Conservation (phyloP, 257 asterid genomes). For the Ilex asprella region DNA sequence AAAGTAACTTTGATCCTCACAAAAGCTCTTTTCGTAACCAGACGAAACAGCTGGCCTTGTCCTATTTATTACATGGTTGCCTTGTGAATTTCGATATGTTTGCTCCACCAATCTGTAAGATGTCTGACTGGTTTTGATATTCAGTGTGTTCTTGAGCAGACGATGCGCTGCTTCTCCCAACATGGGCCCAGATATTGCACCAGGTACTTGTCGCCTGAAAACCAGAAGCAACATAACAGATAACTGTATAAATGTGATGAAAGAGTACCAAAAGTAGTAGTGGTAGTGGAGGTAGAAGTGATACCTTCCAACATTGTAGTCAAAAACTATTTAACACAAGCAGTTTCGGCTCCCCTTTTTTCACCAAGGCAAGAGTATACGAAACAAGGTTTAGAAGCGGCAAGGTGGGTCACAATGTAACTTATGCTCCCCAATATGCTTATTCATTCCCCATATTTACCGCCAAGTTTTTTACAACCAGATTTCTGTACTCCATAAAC, state of each 20-base stretch:
- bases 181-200: slow-evolving; percentile 73
- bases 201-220: slow-evolving; percentile 68
- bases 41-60: slow-evolving; percentile 39
- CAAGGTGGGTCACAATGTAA: no score
- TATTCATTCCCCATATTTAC: no score
- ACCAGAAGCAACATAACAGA: slow-evolving; percentile 13
- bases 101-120: slow-evolving; percentile 24
- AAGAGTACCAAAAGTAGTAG: no score
- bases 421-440: no score
- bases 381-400: no score
- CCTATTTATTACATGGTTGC: slow-evolving; percentile 31
- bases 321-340: no score
- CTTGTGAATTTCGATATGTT: slow-evolving; percentile 19
- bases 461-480: no score
- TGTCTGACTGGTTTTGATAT: slow-evolving; percentile 31
- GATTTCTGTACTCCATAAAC: no score
- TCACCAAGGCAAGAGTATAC: no score
- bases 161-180: slow-evolving; percentile 96
- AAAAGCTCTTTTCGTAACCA: slow-evolving; percentile 42
- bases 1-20: slow-evolving; percentile 27
- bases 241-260: neutral
- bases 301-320: no score
- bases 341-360: no score
- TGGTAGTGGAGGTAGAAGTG: no score
- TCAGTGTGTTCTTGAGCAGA: slow-evolving; percentile 65